These are phyloP conservation scores for Prunus yedoensis DNA, from an alignment of 331 rosid genomes.

Conservation along the genomic window DNA sequence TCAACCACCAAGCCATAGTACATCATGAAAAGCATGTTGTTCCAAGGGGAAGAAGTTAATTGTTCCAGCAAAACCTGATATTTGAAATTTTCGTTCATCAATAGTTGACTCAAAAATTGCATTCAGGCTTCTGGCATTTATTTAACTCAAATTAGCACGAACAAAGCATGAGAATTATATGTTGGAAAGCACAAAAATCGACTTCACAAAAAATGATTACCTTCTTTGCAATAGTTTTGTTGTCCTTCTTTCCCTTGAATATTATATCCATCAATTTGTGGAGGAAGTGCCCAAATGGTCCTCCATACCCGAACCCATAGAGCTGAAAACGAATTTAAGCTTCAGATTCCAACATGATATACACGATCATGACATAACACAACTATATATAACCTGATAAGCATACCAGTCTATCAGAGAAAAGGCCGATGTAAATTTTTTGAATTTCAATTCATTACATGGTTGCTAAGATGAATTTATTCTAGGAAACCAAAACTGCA, in stretches of 20 bases:
- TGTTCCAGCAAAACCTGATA: conserved; percentile 86
- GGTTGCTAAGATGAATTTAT: neutral
- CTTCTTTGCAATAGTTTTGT: conserved; percentile 76
- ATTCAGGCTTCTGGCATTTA: neutral
- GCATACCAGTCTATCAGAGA: neutral
- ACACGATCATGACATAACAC: neutral
- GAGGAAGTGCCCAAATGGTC: conserved; percentile 91
- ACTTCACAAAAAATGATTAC: conserved; percentile 25
- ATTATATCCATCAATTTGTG: conserved; percentile 82
- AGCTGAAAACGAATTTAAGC: conserved; percentile 48
- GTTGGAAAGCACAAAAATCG: neutral
- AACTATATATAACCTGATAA: neutral
- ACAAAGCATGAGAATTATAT: neutral
- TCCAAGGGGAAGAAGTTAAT: conserved; percentile 83
- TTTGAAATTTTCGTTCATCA: conserved; percentile 31
- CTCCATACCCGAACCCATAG: conserved; percentile 81
- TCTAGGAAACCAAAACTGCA: neutral
- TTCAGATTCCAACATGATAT: conserved; percentile 8
- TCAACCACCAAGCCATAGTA: conserved; percentile 90
- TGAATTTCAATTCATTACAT: neutral
- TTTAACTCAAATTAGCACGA: conserved; percentile 5
- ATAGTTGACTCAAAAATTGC: neutral
- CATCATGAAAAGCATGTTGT: conserved; percentile 77
- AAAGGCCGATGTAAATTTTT: neutral
- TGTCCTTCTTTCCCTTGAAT: conserved; percentile 78